Evolutionary conservation across 257 asterid genomes (phyloP).

Genomic region (Primulina eburnea): DNA sequence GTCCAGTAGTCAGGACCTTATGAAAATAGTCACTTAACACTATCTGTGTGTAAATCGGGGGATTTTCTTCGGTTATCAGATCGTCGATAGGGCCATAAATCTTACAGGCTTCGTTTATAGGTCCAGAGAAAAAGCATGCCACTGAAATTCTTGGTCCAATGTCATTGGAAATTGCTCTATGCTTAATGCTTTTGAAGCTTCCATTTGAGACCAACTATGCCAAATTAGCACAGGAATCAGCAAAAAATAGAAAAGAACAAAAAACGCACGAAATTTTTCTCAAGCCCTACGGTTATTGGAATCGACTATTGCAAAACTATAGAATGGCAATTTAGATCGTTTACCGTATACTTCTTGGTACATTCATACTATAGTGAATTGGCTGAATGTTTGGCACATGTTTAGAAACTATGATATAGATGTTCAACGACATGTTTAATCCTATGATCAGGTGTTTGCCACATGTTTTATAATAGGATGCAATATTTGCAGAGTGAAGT

Average conservation of each 20-base stretch:
- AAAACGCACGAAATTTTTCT: not conserved
- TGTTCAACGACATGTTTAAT: too few relatives aligned
- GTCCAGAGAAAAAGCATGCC: constrained; percentile 37
- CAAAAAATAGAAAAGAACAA: not conserved
- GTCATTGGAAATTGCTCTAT: constrained; percentile 36
- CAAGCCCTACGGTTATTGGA: not conserved
- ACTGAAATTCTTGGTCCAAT: constrained; percentile 51
- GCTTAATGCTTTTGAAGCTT: constrained; percentile 36
- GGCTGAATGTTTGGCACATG: too few relatives aligned
- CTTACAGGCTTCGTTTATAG: constrained; percentile 5
- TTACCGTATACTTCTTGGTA: too few relatives aligned
- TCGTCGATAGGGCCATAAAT: constrained; percentile 46
- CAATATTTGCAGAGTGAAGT: not conserved
- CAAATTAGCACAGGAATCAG: not conserved
- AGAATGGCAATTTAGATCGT: too few relatives aligned
- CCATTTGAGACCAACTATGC: constrained; percentile 47
- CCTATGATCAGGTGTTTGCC: too few relatives aligned
- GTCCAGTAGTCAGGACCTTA: constrained; percentile 29
- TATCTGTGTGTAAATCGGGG: constrained; percentile 35
- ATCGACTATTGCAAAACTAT: too few relatives aligned
- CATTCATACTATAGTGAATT: too few relatives aligned
- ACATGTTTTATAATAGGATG: too few relatives aligned
- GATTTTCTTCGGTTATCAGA: constrained; percentile 42
- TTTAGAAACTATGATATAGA: too few relatives aligned
- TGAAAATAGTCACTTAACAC: constrained; percentile 28